Base-by-base conservation (phyloP, 2,329 filamentous ascomycete genomes). In the Endocalyx cinctus region DNA sequence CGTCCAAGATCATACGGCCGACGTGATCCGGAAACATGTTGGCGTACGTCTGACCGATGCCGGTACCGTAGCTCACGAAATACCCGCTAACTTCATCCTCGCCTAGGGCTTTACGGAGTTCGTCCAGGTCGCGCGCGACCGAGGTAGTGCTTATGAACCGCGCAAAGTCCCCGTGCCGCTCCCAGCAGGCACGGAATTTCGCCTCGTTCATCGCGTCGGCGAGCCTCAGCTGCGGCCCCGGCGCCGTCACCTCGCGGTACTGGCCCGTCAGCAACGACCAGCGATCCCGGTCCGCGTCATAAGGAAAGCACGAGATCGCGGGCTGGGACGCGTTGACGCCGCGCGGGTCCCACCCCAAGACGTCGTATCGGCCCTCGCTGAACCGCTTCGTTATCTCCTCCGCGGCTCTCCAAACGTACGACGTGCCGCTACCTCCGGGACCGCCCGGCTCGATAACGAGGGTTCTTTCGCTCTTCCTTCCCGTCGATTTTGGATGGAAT, bases 341-440 rank as follows among this genome's bases (percentile, higher is more conserved):
- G 4, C 71, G 63, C n/a, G 70, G 70, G 32, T 75, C 71, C 63
- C 67, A 74, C n/a, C 69, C 67, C 11, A 75, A 48, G 5, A 73
- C 63, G 37, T 73, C 69, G 15, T 62, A 68, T 15, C 54, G 47
- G 15, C 62, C 57, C 19, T 59, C 59, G 35, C 66, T 68, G 10
- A 72, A 48, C 4, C 64, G 61, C 34, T 59, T 45, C 4, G 63
- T 61, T 22, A 67, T 38, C 0, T 39, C 33, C 35, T 69, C 59
- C 4, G 55, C 60, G 0, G 41, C 42, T 5, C 57, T 44, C 64
- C 64, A 70, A 4, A 52, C 57, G 25, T 64, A 63, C 1, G 34
- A 50, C 0, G 63, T 69, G 4, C 69, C 70, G 39, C 66, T 69
- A 11, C 64, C 69, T 2, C 69, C 69, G 0, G 69, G 69, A 8